Percentiles rank a stretch among this genome's conserved stretches.
Conservation (phyloP, 176 grass and related monocot genomes). For the Oryza glaberrima region DNA sequence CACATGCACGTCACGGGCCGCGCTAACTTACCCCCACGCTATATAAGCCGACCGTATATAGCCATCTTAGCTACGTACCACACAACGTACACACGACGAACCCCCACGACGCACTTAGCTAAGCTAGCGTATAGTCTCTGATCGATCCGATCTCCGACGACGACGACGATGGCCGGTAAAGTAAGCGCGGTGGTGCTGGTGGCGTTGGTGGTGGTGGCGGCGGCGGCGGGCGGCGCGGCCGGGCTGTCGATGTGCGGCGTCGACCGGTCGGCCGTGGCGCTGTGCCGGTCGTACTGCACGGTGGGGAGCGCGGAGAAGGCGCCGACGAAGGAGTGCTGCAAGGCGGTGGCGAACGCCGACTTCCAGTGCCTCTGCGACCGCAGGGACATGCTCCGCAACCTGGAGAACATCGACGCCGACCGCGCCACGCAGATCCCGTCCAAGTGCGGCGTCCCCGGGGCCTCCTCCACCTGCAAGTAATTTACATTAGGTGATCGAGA, state of each 20-base stretch:
- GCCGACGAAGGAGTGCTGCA: constrained; percentile 29
- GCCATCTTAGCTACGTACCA: background rate
- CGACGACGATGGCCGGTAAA: background rate
- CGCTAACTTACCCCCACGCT: background rate
- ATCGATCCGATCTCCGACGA: background rate
- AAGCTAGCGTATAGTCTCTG: background rate
- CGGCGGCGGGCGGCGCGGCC: background rate
- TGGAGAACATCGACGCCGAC: constrained; percentile 19
- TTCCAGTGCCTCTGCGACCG: constrained; percentile 39
- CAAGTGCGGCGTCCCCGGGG: constrained; percentile 33
- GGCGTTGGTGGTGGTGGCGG: constrained; percentile 9
- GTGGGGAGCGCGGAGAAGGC: constrained; percentile 1
- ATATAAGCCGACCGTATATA: constrained; percentile 18
- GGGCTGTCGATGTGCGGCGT: constrained; percentile 35
- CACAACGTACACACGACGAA: background rate
- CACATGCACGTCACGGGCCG: constrained; percentile 41
- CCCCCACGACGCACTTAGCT: background rate
- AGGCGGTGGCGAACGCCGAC: constrained; percentile 6
- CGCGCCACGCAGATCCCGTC: constrained; percentile 53
- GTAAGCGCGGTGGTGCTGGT: constrained; percentile 18
- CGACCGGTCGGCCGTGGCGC: constrained; percentile 18
- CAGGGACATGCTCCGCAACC: background rate
- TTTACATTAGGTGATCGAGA: background rate
- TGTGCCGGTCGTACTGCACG: constrained; percentile 45
- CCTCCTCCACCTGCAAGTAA: background rate